Conservation (phyloP, 257 asterid species). For the Solanum gracilifrons region DNA sequence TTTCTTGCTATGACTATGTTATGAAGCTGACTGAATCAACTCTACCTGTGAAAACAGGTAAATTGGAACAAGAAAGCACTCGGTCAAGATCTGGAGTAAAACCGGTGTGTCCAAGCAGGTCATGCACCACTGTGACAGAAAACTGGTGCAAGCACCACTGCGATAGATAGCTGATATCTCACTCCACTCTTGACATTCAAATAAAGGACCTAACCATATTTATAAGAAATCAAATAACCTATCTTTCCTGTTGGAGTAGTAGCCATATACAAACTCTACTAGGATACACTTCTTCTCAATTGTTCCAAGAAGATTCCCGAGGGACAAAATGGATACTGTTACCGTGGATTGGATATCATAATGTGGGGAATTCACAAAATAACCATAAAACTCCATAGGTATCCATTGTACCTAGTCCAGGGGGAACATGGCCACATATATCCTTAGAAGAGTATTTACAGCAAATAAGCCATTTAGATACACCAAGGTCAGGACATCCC, state of each 20-base stretch:
- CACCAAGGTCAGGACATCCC: not conserved
- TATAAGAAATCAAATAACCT: not conserved
- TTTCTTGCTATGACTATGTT: not conserved
- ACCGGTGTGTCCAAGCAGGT: not conserved
- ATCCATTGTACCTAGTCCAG: not conserved
- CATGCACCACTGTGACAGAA: not conserved
- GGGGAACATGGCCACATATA: not conserved
- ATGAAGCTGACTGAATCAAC: not conserved
- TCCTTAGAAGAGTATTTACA: not conserved
- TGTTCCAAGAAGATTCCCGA: not conserved
- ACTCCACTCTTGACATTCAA: not conserved
- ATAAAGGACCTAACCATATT: not conserved
- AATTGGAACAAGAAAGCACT: not conserved
- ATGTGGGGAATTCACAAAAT: not conserved
- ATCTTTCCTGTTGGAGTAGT: not conserved
- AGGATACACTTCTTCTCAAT: not conserved
- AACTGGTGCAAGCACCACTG: not conserved
- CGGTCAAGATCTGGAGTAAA: not conserved
- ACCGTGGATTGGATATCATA: not conserved
- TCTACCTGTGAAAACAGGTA: not conserved
- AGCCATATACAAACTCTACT: not conserved
- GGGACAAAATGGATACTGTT: not conserved
- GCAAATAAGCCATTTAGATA: not conserved
- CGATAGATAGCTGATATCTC: not conserved
- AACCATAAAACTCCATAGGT: not conserved